A percentile compares a stretch with the other conserved stretches of the same genome.
phyloP scores from a whole-genome alignment of 2,329 filamentous ascomycete species.

The Shiraia bambusicola region DNA sequence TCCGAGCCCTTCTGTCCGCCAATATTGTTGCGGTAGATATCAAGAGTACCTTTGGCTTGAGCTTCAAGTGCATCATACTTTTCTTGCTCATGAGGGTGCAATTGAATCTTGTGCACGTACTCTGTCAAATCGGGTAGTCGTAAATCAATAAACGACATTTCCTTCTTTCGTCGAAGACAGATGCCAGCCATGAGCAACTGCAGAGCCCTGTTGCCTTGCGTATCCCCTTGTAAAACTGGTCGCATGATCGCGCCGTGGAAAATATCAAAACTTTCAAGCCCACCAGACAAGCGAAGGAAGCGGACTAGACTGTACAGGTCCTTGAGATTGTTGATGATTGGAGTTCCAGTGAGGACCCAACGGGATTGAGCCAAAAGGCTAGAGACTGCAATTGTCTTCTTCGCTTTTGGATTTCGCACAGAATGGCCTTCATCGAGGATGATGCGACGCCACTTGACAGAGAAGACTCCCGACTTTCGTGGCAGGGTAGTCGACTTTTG shows the following conservation, averaged over 20 bases:
- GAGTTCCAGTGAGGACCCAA: slow-evolving; percentile 65
- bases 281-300: slow-evolving; percentile 74
- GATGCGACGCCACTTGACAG: slow-evolving; percentile 72
- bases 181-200: slow-evolving; percentile 78
- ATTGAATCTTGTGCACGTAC: slow-evolving; percentile 73
- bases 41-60: slow-evolving; percentile 72
- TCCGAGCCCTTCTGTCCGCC: slow-evolving; percentile 47
- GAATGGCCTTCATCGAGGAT: slow-evolving; percentile 55
- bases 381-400: slow-evolving; percentile 68
- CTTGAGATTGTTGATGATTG: slow-evolving; percentile 79
- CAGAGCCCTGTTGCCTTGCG: slow-evolving; percentile 63
- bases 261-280: slow-evolving; percentile 69
- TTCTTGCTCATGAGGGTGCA: slow-evolving; percentile 70
- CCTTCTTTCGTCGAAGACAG: slow-evolving; percentile 78
- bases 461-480: slow-evolving; percentile 53
- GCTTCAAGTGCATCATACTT: slow-evolving; percentile 72
- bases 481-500: slow-evolving; percentile 41
- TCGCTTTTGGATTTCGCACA: slow-evolving; percentile 76
- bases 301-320: slow-evolving; percentile 79
- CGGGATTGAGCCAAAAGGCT: slow-evolving; percentile 68
- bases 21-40: slow-evolving; percentile 56
- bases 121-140: slow-evolving; percentile 76
- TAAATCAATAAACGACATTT: slow-evolving; percentile 85
- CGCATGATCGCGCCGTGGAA: slow-evolving; percentile 74
- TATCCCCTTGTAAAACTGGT: slow-evolving; percentile 62